phyloP scores from a whole-genome alignment of 306 rosid species.

The Chamaecrista fasciculata region DNA sequence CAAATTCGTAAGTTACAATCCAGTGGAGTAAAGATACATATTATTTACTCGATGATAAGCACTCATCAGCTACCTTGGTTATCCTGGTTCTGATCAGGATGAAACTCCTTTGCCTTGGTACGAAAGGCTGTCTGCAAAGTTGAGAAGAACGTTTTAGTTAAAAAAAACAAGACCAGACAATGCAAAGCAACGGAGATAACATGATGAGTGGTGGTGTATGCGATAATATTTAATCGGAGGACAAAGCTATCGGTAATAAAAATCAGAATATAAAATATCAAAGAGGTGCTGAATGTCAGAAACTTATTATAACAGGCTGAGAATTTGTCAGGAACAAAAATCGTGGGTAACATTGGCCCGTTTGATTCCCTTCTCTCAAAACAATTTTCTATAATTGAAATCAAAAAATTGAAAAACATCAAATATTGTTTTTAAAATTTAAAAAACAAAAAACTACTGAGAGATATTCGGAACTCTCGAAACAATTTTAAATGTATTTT shows the following conservation, averaged over 20 bases:
- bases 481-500: too few species aligned
- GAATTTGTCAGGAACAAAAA: conserved; percentile 1
- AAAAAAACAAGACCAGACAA: background rate
- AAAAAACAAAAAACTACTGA: too few species aligned
- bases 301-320: background rate
- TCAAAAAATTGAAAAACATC: too few species aligned
- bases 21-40: conserved; percentile 1
- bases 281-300: background rate
- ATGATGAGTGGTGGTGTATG: background rate
- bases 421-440: too few species aligned
- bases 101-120: conserved; percentile 75
- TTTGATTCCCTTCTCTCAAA: too few species aligned
- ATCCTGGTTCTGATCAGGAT: conserved; percentile 92
- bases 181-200: background rate
- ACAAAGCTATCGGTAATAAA: background rate
- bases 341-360: background rate
- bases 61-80: conserved; percentile 58
- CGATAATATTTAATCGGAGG: background rate
- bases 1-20: conserved; percentile 15
- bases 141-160: background rate
- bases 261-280: background rate
- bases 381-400: too few species aligned
- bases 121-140: conserved; percentile 73
- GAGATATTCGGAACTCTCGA: too few species aligned
- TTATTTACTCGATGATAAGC: conserved; percentile 10